Conservation (phyloP, 2,329 filamentous ascomycete species). For the Fusarium hainanense region DNA sequence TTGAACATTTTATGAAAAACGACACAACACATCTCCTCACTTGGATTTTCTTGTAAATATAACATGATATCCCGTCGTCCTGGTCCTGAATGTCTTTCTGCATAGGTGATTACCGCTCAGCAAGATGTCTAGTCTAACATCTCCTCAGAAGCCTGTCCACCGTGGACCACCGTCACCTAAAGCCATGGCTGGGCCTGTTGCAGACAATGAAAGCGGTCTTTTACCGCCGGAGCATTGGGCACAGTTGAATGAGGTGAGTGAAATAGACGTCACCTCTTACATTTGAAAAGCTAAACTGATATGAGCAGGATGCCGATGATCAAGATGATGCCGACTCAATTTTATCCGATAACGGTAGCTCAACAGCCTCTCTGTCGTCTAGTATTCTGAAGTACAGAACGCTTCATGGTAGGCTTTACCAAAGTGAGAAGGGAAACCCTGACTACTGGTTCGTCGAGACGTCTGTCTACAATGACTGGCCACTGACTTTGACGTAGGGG, state of each 20-base stretch:
- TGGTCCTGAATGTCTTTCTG: too few species aligned
- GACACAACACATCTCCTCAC: not conserved
- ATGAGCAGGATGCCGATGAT: not conserved
- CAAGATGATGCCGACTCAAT: not conserved
- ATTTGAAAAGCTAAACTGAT: fast-evolving
- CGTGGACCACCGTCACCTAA: fast-evolving
- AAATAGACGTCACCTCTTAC: fast-evolving
- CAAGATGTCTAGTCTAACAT: not conserved
- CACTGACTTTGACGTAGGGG: not conserved
- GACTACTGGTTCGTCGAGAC: conserved; percentile 1
- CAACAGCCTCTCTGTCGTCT: not conserved
- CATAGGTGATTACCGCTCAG: too few species aligned
- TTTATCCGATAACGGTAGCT: not conserved
- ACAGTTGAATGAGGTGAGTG: not conserved
- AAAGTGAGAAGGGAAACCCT: not conserved
- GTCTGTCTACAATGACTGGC: fast-evolving
- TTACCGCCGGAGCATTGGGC: not conserved
- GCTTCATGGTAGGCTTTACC: not conserved
- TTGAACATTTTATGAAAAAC: not conserved
- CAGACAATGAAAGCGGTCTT: not conserved
- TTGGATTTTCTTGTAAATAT: not conserved
- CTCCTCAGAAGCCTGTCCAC: not conserved
- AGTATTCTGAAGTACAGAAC: conserved; percentile 8
- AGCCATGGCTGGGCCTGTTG: fast-evolving
- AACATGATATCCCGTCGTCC: too few species aligned